These are phyloP conservation scores for Blumeria hordei DNA, from an alignment of 2,329 filamentous ascomycete species.

Conservation along the genomic window DNA sequence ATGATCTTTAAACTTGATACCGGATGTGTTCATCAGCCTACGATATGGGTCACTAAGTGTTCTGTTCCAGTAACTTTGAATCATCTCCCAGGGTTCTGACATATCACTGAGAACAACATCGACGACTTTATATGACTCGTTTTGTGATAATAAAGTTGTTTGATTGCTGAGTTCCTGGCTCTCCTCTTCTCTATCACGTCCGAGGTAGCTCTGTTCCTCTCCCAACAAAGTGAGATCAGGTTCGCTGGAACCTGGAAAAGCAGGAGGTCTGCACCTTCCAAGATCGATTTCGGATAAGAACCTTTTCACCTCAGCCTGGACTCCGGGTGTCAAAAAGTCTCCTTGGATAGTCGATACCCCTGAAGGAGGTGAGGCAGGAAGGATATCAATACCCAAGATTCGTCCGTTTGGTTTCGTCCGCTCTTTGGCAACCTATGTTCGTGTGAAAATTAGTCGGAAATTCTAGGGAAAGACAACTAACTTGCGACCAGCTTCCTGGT, in stretches of 20 bases:
- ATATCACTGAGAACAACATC: constrained; percentile 96
- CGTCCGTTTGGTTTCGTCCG: constrained; percentile 52
- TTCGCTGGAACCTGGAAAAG: constrained; percentile 5
- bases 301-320: constrained; percentile 53
- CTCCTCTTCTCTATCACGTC: no score
- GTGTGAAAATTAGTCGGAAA: no score
- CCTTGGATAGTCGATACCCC: constrained; percentile 92
- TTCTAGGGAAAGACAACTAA: constrained; percentile 12
- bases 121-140: constrained; percentile 25
- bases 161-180: background rate
- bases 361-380: constrained; percentile 71
- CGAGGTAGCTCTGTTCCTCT: background rate
- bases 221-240: background rate
- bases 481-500: constrained; percentile 48
- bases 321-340: constrained; percentile 54
- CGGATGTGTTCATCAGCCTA: constrained; percentile 99
- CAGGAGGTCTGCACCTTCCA: constrained; percentile 22
- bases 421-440: constrained; percentile 48
- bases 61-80: constrained; percentile 53
- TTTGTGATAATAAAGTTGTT: constrained; percentile 18
- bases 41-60: constrained; percentile 85
- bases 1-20: constrained; percentile 67
- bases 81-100: constrained; percentile 87
- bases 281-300: constrained; percentile 44
- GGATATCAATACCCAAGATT: constrained; percentile 79